These are phyloP conservation scores for Cenococcum geophilum DNA, from an alignment of 495 filamentous ascomycete genomes.

Conservation along the genomic window DNA sequence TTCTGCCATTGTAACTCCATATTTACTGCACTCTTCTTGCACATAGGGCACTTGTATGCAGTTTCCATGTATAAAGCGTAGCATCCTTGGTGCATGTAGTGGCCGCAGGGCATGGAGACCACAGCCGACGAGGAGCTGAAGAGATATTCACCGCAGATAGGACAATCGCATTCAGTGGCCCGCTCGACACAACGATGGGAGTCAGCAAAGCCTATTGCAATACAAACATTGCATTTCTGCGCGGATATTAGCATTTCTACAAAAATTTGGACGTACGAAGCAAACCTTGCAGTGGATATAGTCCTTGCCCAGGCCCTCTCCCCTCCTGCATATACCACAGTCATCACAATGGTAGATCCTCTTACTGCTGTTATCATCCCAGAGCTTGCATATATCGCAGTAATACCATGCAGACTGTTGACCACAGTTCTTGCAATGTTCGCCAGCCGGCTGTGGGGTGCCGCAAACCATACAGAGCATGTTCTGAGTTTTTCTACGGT, in stretches of 20 bases:
- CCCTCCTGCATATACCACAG: slow-evolving; percentile 91
- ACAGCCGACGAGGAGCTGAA: slow-evolving; percentile 87
- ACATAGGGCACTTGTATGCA: slow-evolving; percentile 92
- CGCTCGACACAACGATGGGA: slow-evolving; percentile 94
- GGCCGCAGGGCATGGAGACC: slow-evolving; percentile 92
- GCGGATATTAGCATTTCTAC: slow-evolving; percentile 17
- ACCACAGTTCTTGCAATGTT: slow-evolving; percentile 69
- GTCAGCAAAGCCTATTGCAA: slow-evolving; percentile 70
- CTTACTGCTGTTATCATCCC: slow-evolving; percentile 88
- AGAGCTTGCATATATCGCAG: slow-evolving; percentile 89
- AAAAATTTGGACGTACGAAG: not conserved
- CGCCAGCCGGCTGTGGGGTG: slow-evolving; percentile 72
- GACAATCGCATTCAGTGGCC: slow-evolving; percentile 91
- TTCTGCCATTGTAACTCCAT: slow-evolving; percentile 96
- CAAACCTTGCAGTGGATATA: slow-evolving; percentile 95
- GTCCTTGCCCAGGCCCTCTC: slow-evolving; percentile 88
- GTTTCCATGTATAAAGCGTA: slow-evolving; percentile 75
- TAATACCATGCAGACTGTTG: slow-evolving; percentile 84
- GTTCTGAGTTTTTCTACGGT: slow-evolving; percentile 76
- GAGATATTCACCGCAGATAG: slow-evolving; percentile 97
- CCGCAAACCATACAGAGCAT: slow-evolving; percentile 99
- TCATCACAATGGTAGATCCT: slow-evolving; percentile 95
- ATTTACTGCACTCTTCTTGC: slow-evolving; percentile 86
- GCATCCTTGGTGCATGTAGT: slow-evolving; percentile 88
- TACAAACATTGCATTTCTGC: slow-evolving; percentile 58